Evolutionary conservation across 345 rosid genomes (phyloP).

Genomic region (Microthlaspi erraticum): DNA sequence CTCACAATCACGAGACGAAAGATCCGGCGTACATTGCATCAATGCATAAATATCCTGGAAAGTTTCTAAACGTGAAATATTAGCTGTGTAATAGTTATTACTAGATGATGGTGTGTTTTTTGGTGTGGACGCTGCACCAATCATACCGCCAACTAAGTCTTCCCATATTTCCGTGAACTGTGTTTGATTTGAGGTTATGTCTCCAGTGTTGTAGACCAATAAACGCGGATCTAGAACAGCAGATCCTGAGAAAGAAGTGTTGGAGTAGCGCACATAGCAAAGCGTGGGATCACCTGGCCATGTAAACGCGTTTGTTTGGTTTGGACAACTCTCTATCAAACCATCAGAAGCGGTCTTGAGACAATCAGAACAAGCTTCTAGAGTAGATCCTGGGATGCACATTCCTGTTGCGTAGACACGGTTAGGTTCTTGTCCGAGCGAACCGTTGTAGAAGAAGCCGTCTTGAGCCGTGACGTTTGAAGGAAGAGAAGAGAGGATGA

Average conservation of each 20-base stretch:
- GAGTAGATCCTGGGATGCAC: conserved; percentile 41
- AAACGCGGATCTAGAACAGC: background rate
- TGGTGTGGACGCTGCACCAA: conserved; percentile 22
- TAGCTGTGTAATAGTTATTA: conserved; percentile 12
- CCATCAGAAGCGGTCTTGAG: conserved; percentile 4
- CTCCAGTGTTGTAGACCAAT: background rate
- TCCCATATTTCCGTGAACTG: conserved; percentile 15
- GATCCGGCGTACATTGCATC: conserved; percentile 29
- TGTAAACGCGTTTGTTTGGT: background rate
- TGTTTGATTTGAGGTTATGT: conserved; percentile 1
- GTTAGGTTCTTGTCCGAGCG: conserved; percentile 32
- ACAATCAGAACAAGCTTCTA: conserved; percentile 26
- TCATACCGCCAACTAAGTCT: background rate
- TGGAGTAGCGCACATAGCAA: conserved; percentile 29
- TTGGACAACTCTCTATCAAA: background rate
- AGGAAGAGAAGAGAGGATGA: conserved; percentile 36
- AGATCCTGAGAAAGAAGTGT: background rate
- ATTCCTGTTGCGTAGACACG: conserved; percentile 38
- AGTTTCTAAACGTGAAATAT: background rate
- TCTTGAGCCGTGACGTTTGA: conserved; percentile 27
- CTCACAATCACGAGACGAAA: conserved; percentile 19
- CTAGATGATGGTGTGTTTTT: conserved; percentile 14
- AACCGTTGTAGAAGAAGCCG: conserved; percentile 31
- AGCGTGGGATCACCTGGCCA: background rate
- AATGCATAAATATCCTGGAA: conserved; percentile 10